phyloP scores from a whole-genome alignment of 495 filamentous ascomycete species.

The Clavariopsis aquatica region DNA sequence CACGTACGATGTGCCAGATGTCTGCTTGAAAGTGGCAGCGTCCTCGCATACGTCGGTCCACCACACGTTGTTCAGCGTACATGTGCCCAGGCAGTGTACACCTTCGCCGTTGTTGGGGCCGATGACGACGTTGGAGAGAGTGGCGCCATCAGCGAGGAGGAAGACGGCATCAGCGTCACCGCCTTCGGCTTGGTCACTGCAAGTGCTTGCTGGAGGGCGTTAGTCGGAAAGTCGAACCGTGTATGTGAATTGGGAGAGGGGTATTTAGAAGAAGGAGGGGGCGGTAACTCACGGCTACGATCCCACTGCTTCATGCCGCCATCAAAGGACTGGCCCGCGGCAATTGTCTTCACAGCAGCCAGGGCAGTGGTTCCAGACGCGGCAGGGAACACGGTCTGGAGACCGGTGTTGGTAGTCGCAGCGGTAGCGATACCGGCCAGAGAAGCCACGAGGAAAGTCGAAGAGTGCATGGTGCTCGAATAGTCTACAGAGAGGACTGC shows the following conservation, averaged over 20 bases:
- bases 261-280: conserved; percentile 21
- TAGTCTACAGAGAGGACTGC: background rate
- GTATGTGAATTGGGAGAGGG: too few species aligned
- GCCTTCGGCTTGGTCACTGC: conserved; percentile 46
- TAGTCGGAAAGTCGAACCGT: conserved; percentile 40
- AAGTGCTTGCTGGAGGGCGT: conserved; percentile 29
- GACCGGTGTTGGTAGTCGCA: conserved; percentile 26
- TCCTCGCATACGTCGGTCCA: conserved; percentile 47
- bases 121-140: conserved; percentile 51
- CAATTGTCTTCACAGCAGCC: conserved; percentile 33
- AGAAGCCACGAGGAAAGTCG: conserved; percentile 18
- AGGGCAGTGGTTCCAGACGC: conserved; percentile 24
- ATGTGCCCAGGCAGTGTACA: conserved; percentile 50
- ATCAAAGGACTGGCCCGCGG: conserved; percentile 30
- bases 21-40: conserved; percentile 49
- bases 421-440: conserved; percentile 13
- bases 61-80: conserved; percentile 52
- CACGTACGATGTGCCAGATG: conserved; percentile 47
- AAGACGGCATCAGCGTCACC: conserved; percentile 48
- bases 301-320: conserved; percentile 37
- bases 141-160: conserved; percentile 47
- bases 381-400: conserved; percentile 29
- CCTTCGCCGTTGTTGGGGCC: conserved; percentile 51
- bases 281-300: conserved; percentile 23
- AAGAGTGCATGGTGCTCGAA: conserved; percentile 11